phyloP scores from a whole-genome alignment of 305 asterid species.

The Fraxinus baroniana region DNA sequence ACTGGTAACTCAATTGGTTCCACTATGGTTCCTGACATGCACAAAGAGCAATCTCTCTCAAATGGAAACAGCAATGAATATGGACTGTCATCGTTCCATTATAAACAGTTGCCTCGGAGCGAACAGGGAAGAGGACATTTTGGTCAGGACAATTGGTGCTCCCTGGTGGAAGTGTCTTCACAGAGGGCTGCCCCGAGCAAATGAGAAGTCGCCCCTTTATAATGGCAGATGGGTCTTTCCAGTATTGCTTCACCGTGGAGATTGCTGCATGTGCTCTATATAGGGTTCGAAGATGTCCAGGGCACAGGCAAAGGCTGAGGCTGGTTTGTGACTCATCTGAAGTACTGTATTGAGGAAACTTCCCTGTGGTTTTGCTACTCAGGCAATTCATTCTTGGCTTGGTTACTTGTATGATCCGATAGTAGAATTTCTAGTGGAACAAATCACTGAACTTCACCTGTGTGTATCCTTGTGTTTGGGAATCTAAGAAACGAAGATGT shows the following conservation, averaged over 20 bases:
- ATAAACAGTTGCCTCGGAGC: constrained; percentile 25
- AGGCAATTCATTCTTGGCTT: constrained; percentile 96
- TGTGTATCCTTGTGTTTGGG: neutral
- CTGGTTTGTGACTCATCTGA: neutral
- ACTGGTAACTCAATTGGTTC: constrained; percentile 41
- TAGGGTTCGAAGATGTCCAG: neutral
- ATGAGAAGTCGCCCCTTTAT: constrained; percentile 32
- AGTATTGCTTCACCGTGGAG: neutral
- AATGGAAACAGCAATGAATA: constrained; percentile 30
- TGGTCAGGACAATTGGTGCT: constrained; percentile 39
- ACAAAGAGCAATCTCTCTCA: constrained; percentile 32
- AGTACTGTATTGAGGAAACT: neutral
- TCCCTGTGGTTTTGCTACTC: constrained; percentile 32
- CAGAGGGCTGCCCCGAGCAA: constrained; percentile 43
- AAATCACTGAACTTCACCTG: neutral
- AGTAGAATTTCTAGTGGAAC: neutral
- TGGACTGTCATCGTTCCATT: constrained; percentile 25
- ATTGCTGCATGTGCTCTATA: neutral
- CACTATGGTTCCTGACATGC: constrained; percentile 25
- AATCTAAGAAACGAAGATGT: neutral
- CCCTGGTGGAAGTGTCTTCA: constrained; percentile 31
- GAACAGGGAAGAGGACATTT: constrained; percentile 32
- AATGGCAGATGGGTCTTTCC: neutral
- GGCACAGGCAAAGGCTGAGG: neutral
- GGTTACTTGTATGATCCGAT: constrained; percentile 39